Percentiles rank a stretch among this genome's conserved stretches.
phyloP scores from a whole-genome alignment of 768 basidiomycete genomes.

The Dentipellis sp. region DNA sequence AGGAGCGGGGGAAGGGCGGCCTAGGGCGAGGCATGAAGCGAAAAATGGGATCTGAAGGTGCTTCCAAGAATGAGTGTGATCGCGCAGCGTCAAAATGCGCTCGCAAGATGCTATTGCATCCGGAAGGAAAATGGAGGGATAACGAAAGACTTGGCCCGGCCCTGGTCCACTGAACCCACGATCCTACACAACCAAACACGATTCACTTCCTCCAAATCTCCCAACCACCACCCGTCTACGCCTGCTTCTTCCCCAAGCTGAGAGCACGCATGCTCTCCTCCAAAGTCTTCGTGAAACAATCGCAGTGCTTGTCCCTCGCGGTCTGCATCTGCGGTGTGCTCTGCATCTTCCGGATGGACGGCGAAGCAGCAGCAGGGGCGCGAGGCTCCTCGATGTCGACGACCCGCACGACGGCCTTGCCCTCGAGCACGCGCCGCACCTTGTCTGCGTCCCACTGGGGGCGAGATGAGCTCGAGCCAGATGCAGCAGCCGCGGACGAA shows the following conservation, averaged over 20 bases:
- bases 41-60: too few species aligned
- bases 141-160: too few species aligned
- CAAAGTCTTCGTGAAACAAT: constrained; percentile 31
- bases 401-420: constrained; percentile 69
- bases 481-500: constrained; percentile 16
- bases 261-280: constrained; percentile 66
- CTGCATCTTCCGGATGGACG: neutral
- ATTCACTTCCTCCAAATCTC: neutral
- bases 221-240: neutral
- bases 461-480: constrained; percentile 3
- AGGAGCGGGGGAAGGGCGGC: too few species aligned
- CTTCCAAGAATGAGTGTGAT: too few species aligned
- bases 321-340: neutral
- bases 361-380: neutral
- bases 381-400: constrained; percentile 57
- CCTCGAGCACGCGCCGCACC: constrained; percentile 72
- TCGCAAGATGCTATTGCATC: too few species aligned
- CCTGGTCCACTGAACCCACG: too few species aligned
- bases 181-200: too few species aligned
- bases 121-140: too few species aligned
- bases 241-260: constrained; percentile 42
- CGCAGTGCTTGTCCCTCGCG: neutral
- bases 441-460: constrained; percentile 58
- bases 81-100: too few species aligned
- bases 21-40: too few species aligned